A percentile compares a stretch with the other conserved stretches of the same genome.
Evolutionary conservation across 139 green algal species (phyloP).

Genomic region (Coelastrella sp.): DNA sequence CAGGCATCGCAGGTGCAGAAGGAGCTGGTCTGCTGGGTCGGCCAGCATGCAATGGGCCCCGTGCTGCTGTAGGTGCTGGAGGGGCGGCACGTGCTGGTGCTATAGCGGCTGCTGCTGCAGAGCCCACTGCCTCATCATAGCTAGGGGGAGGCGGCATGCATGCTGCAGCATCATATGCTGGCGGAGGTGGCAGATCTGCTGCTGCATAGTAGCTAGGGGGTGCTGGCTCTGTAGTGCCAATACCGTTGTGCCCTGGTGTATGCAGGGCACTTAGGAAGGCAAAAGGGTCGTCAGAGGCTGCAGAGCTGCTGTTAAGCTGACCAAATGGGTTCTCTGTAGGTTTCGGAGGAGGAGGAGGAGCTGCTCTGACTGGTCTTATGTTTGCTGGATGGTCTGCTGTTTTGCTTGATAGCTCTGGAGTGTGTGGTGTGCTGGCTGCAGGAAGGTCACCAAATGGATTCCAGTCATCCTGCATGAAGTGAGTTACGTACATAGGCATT

Average conservation of each 20-base stretch:
- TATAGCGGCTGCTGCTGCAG: slow-evolving; percentile 13
- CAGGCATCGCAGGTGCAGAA: not conserved
- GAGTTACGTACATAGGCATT: not conserved
- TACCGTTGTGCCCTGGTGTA: not conserved
- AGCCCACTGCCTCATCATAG: not conserved
- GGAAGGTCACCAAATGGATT: slow-evolving; percentile 32
- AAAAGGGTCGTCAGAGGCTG: slow-evolving; percentile 22
- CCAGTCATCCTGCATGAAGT: not conserved
- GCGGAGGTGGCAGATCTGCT: slow-evolving; percentile 8
- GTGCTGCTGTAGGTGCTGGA: slow-evolving; percentile 6
- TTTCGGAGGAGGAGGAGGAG: not conserved
- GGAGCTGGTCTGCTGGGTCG: slow-evolving; percentile 8
- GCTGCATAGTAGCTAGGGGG: slow-evolving; percentile 27
- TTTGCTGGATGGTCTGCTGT: not conserved
- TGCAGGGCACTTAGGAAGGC: not conserved
- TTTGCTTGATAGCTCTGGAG: not conserved
- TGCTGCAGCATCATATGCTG: slow-evolving; percentile 24
- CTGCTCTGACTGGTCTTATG: not conserved
- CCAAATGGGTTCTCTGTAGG: not conserved
- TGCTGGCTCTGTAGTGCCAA: not conserved
- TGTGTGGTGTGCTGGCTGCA: slow-evolving; percentile 4
- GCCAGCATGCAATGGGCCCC: slow-evolving; percentile 1
- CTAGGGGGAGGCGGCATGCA: slow-evolving; percentile 7
- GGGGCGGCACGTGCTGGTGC: slow-evolving; percentile 19
- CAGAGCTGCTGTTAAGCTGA: slow-evolving; percentile 13